Evolutionary conservation across 257 asterid species (phyloP).

Genomic region (Knoxia roxburghii): DNA sequence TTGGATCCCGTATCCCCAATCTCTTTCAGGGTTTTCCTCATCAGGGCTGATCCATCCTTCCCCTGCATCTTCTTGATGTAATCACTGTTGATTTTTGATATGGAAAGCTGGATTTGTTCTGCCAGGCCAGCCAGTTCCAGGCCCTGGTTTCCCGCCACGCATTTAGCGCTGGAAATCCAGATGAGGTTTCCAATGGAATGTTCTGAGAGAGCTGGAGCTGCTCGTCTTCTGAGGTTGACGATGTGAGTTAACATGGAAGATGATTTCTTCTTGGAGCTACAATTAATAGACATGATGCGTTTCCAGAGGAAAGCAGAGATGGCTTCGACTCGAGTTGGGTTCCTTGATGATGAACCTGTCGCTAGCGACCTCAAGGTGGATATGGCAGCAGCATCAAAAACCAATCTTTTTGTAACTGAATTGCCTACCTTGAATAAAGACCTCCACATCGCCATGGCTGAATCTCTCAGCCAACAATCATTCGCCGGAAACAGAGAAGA

Average conservation of each 20-base stretch:
- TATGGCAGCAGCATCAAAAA: constrained; percentile 38
- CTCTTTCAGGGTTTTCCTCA: constrained; percentile 40
- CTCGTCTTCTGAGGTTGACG: constrained; percentile 53
- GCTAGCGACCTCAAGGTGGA: constrained; percentile 34
- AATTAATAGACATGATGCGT: constrained; percentile 32
- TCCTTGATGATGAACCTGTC: neutral
- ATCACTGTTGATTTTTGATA: constrained; percentile 34
- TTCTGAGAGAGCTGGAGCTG: constrained; percentile 33
- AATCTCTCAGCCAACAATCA: constrained; percentile 42
- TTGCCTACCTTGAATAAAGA: constrained; percentile 52
- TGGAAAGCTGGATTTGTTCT: constrained; percentile 28
- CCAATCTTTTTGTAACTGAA: constrained; percentile 51
- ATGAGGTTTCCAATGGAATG: constrained; percentile 52
- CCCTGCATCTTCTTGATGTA: constrained; percentile 40
- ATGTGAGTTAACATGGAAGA: constrained; percentile 58
- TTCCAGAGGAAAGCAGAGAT: constrained; percentile 74
- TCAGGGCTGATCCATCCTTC: constrained; percentile 32
- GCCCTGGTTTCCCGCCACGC: neutral
- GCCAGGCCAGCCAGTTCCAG: constrained; percentile 27
- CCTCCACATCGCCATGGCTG: constrained; percentile 52
- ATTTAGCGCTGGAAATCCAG: constrained; percentile 53
- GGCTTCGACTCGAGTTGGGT: constrained; percentile 53
- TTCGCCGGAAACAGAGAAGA: constrained; percentile 42
- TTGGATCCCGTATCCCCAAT: constrained; percentile 40
- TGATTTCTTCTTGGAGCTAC: constrained; percentile 11